Conservation (phyloP, 2,329 filamentous ascomycete genomes). For the Davidsoniella australis region DNA sequence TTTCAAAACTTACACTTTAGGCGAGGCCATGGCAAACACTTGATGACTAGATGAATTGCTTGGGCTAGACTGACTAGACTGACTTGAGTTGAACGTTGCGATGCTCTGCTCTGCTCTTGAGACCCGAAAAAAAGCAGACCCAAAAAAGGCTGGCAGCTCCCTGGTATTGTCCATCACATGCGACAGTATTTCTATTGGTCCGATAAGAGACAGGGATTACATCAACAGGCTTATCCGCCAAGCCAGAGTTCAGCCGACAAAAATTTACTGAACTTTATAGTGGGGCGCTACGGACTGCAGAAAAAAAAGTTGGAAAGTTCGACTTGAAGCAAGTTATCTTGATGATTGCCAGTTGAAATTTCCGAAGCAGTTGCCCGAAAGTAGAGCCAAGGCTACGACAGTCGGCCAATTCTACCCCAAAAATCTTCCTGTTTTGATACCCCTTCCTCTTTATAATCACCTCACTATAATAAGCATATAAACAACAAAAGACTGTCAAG, state of each 20-base stretch:
- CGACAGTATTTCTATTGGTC: constrained; percentile 11
- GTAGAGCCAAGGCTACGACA: neutral
- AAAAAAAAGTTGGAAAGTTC: neutral
- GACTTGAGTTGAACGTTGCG: no score
- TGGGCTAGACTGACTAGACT: no score
- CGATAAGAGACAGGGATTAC: constrained; percentile 8
- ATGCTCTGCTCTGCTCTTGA: no score
- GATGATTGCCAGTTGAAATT: neutral
- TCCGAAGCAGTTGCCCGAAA: neutral
- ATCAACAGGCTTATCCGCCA: constrained; percentile 14
- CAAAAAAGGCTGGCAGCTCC: constrained; percentile 2
- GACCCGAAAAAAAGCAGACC: no score
- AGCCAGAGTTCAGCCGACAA: constrained; percentile 11
- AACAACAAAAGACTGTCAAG: neutral
- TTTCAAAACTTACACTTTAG: constrained; percentile 5
- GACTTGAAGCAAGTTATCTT: neutral
- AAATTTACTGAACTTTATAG: constrained; percentile 12
- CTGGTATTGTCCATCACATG: constrained; percentile 1
- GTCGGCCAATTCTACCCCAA: neutral
- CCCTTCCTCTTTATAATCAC: neutral
- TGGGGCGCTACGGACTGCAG: constrained; percentile 3
- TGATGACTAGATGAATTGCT: neutral
- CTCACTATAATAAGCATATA: neutral
- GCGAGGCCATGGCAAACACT: constrained; percentile 4
- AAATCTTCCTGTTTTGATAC: neutral